These are phyloP conservation scores for Pinus taeda DNA, from an alignment of 75 land plant genomes.

Conservation along the genomic window DNA sequence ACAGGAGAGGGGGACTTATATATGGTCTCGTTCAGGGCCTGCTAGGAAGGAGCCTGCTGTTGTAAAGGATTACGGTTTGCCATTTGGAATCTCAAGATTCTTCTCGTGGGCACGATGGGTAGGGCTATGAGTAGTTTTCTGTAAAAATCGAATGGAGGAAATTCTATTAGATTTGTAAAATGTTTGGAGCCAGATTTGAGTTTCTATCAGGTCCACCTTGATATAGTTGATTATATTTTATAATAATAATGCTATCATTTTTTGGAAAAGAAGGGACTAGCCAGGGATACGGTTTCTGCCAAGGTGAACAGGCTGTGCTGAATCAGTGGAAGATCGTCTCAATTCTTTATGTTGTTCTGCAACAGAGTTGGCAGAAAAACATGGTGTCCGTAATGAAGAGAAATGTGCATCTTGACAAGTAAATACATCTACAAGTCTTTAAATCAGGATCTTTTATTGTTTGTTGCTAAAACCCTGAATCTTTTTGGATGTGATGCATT, in stretches of 20 bases:
- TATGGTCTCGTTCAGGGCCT: constrained; percentile 25
- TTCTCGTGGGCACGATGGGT: constrained; percentile 50
- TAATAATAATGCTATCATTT: neutral
- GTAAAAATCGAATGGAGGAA: neutral
- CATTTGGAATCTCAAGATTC: constrained; percentile 24
- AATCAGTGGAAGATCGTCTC: neutral
- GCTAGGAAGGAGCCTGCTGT: constrained; percentile 34
- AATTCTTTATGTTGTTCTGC: constrained; percentile 16
- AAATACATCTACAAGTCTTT: too few relatives aligned
- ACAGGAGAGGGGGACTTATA: constrained; percentile 39
- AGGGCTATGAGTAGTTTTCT: constrained; percentile 25
- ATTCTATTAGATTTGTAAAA: constrained; percentile 11
- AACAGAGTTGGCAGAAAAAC: constrained; percentile 7
- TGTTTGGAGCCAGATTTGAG: constrained; percentile 7
- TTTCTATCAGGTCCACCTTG: neutral
- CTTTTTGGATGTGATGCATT: too few relatives aligned
- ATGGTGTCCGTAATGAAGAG: constrained; percentile 4
- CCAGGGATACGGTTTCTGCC: neutral
- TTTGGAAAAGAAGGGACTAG: neutral
- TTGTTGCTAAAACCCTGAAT: too few relatives aligned
- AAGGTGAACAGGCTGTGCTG: constrained; percentile 9
- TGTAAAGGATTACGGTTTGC: constrained; percentile 41
- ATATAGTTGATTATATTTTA: constrained; percentile 7
- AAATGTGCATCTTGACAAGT: too few relatives aligned
- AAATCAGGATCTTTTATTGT: too few relatives aligned